Evolutionary conservation across 2,329 filamentous ascomycete genomes (phyloP), one percentile per base, ranked within the genome.

Genomic region (Pseudopyrenochaeta lycopersici): DNA sequence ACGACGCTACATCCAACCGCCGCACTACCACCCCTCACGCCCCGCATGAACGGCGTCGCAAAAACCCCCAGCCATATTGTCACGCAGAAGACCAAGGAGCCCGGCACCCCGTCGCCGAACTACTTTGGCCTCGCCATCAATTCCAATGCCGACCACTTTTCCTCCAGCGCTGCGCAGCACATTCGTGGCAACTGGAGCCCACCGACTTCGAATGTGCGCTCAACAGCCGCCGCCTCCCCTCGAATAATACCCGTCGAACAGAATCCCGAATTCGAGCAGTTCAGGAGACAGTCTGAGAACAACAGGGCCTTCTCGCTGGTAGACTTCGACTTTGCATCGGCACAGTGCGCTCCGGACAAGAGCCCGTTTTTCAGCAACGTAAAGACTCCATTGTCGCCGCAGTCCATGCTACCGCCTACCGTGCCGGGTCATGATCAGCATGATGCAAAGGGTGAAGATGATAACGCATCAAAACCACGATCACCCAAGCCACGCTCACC

Each of bases 41-140:
- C 69, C 51, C 68, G 67, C 52, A 70, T 69, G 62, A 63, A 73
- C 49, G 72, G 72, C 33, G 59, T 73, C n/a, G 56, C 66, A 33
- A 73, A 70, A 50, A 68, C 72, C 4, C 71, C 73, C 11, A 63
- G 54, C 58, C 64, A 67, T 56, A 61, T 68, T 21, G 55, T 52
- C 38, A 49, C 50, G 15, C 55, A 66, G 12, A 66, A 56, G 50
- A 52, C 55, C 33, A 71, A 74, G 41, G 62, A 68, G n/a, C 64
- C 68, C 3, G 64, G 66, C 38, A 74, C 70, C 3, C 74, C 82
- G 20, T 94, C 91, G 71, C 91, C 92, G 11, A 96, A 93, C 73
- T 97, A 97, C 76, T 97, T 97, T 73, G 90, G 90, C 50, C 85
- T 96, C 54, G 81, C 87, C 27, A 78, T 91, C 58, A 88, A 92